Base-by-base conservation (phyloP, 2,329 filamentous ascomycete species). In the Domatiomyces globalis region DNA sequence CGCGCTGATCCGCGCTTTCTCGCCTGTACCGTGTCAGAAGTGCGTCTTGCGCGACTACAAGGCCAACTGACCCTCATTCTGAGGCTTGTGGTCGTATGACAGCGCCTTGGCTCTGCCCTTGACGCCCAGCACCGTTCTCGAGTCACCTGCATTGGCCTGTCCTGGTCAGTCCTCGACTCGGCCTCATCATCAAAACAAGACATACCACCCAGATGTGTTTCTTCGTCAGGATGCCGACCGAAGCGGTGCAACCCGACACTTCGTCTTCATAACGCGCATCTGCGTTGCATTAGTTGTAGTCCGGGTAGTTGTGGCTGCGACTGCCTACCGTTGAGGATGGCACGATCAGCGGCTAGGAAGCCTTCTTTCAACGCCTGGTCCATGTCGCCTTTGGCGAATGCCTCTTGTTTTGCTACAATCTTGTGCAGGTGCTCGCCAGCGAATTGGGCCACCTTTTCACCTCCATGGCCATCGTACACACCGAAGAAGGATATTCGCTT, bases 11-110 rank as follows among this genome's bases (percentile, higher is more conserved):
- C 92, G 82, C 59, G 89, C 89, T 71, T 95, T 96, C 72, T 98
- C 92, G 66, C 82, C 87, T 95, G 62, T 62, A 51, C n/a, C 51
- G 43, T 46, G 52, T 63, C 27, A 59, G 53, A 46, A 58, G 22
- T 45, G 27, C 46, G 49, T n/a, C 46, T 29, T 46, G 33, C n/a
- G 19, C 10, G 4, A n/a, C 22, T 18, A 20, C 39, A 19, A 27
- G 20, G 25, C 19, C 22, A 63, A 49, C 64, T 52, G 66, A 94
- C 88, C 87, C 78, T 98, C 92, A 62, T 96, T 95, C 69, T 95
- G 89, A 43, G 92, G 92, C 73, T 98, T 98, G 76, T 98, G 92
- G 68, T 98, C 92, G 66, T 94, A 94, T n/a, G 92, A 98, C 54
- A 98, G 77, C 49, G 92, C 92, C 74, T 96, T 98, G 60, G 92